phyloP scores from a whole-genome alignment of 1,284 basidiomycete genomes.

The Peniophora sp. region DNA sequence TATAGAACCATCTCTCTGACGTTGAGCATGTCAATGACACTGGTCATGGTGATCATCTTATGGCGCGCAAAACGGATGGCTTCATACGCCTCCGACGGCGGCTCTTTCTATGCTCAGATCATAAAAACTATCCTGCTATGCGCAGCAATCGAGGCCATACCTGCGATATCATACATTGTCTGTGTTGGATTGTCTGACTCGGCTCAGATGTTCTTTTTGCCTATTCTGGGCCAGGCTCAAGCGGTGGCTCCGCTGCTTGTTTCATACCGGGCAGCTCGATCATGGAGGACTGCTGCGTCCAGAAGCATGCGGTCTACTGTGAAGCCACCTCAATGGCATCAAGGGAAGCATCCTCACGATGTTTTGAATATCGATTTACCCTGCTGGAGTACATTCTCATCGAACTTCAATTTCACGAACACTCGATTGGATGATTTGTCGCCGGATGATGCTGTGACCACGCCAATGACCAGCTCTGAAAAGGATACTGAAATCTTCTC shows the following conservation, averaged over 20 bases:
- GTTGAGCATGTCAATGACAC: neutral
- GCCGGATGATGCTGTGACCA: too few species aligned
- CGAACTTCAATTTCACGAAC: too few species aligned
- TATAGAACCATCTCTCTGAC: too few species aligned
- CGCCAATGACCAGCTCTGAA: too few species aligned
- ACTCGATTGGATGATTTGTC: too few species aligned
- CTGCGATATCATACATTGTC: slow-evolving; percentile 22
- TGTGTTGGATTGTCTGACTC: slow-evolving; percentile 20
- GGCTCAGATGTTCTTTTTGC: slow-evolving; percentile 24
- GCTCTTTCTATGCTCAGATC: slow-evolving; percentile 7
- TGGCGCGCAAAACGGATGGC: neutral
- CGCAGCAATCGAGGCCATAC: slow-evolving; percentile 20
- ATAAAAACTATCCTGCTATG: slow-evolving; percentile 20
- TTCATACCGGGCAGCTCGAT: neutral
- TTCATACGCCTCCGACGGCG: neutral
- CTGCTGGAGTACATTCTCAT: too few species aligned
- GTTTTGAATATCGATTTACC: too few species aligned
- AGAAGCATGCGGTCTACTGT: too few species aligned
- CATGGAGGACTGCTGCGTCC: neutral
- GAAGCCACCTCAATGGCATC: too few species aligned
- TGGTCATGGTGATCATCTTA: slow-evolving; percentile 9
- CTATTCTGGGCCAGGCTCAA: slow-evolving; percentile 28
- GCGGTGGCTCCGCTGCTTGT: slow-evolving; percentile 13
- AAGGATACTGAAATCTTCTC: too few species aligned
- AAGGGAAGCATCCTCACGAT: too few species aligned